Evolutionary conservation across 2,329 filamentous ascomycete species (phyloP).

Genomic region (Hawksworthiomyces lignivorus): DNA sequence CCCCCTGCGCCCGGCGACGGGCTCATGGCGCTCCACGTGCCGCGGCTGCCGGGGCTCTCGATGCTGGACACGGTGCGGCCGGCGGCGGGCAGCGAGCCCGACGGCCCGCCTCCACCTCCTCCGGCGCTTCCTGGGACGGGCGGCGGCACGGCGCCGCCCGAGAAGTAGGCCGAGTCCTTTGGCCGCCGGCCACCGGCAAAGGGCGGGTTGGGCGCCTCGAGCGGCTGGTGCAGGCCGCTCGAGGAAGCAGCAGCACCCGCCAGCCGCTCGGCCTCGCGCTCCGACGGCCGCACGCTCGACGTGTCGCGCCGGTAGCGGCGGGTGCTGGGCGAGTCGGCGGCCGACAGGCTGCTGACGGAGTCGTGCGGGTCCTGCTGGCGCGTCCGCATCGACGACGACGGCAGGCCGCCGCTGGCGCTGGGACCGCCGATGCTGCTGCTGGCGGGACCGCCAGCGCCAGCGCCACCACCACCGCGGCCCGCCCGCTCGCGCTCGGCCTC

Average conservation of each 20-base stretch:
- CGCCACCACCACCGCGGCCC: constrained; percentile 6
- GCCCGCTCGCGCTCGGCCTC: constrained; percentile 42
- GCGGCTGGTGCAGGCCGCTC: constrained; percentile 28
- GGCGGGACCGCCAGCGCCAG: constrained; percentile 20
- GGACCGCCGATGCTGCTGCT: too few relatives aligned
- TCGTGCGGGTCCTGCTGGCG: constrained; percentile 22
- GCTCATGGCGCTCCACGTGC: constrained; percentile 47
- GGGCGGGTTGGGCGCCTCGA: constrained; percentile 49
- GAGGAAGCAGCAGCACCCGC: background rate
- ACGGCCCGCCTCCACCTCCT: constrained; percentile 32
- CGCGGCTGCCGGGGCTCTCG: constrained; percentile 39
- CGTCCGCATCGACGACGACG: too few relatives aligned
- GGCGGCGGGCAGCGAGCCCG: constrained; percentile 29
- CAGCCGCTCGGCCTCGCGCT: constrained; percentile 34
- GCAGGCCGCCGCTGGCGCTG: too few relatives aligned
- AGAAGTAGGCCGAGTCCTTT: constrained; percentile 58
- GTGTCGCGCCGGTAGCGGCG: constrained; percentile 49
- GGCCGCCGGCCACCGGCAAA: constrained; percentile 44
- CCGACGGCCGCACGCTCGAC: constrained; percentile 39
- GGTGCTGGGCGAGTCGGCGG: constrained; percentile 42
- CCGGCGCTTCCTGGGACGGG: too few relatives aligned
- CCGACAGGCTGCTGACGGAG: constrained; percentile 50
- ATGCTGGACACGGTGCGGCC: constrained; percentile 39
- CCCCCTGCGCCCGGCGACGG: too few relatives aligned
- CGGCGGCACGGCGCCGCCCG: too few relatives aligned